Evolutionary conservation across 192 early-diverging fungal genomes (phyloP), one percentile per base, ranked within the genome.

Genomic region (Gaertneriomyces semiglobifer): DNA sequence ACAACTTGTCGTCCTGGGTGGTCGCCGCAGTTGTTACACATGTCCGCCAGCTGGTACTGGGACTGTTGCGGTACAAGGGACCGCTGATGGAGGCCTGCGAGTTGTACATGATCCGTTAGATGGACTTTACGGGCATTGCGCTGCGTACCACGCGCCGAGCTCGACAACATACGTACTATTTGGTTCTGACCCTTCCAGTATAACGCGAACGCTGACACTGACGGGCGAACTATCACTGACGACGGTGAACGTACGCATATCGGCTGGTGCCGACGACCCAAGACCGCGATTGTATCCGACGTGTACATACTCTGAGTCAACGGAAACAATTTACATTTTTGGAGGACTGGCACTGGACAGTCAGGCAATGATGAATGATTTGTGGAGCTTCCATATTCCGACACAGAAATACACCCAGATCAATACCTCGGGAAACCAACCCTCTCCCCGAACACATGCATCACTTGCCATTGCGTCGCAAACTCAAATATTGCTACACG

Each of bases 81-180:
- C 19, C 5, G 10, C 20, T 11, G 59, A 45, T 44, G 42, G 25
- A 25, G n/a, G 9, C 4, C 4, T 53, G 39, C 10, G 18, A 16
- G 48, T 63, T 52, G 40, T 63, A 18, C 62, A 63, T 52, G 62
- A 63, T 9, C 44, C 62, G 14, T 14, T 39, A 4, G 50, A 50
- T 6, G 62, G 62, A 10, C 39, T 63, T 3, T 63, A 53, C 39
- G 62, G 62, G 19, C 62, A 63, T 19, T 63, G 62, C 42, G 53
- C 44, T 4, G 62, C 53, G 4, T 33, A 14, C 18, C 19, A 19
- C 47, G 20, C 14, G 4, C 11, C 45, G 16, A 38, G 4, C 19
- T 33, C 25, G 25, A 33, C 25, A 33, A 50, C 39, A n/a, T 53
- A 55, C 19, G 50, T 39, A 11, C 50, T 63, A 11, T 63, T 63